Base-by-base conservation (phyloP, 768 basidiomycete genomes). In the Tylopilus sp. region DNA sequence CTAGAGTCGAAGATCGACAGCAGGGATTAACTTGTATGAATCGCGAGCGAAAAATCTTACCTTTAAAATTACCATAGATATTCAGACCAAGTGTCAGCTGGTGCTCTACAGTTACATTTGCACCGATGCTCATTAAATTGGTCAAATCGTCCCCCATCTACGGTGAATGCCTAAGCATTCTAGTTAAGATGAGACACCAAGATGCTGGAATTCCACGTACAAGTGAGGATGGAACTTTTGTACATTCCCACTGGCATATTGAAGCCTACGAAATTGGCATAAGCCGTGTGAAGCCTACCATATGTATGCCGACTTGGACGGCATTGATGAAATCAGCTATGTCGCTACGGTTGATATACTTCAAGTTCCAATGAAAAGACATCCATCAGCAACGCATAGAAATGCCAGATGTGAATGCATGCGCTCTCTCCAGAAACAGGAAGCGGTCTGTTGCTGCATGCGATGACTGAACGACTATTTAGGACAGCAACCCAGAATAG, bases 121-220 rank as follows among this genome's bases (percentile, higher is more conserved):
- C 56, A 48, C 56, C 61, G 17, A 62, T 62, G 44, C 47, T 55
- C 58, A 62, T 62, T 47, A 63, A 46, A 12, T 63, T 64, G 11
- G 61, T 62, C 47, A 64, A 46, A 25, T 58, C 59, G 20, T 64
- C 64, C 6, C n/a, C 62, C 62, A 17, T 63, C 62, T 2, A 64
- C 59, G 18, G 65, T 3, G 20, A 63, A 63, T 30, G 55, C 47
- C 55, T 61, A 28, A 44, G 26, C 13, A 17, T 26, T 36, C 3
- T 4, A 1, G 22, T 57, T 8, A 52, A 22, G 22, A 18, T 7
- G 28, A 4, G 6, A 2, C 13, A 15, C 36, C 18, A 21, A 15
- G 6, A 36, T 3, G 9, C 41, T 1, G 15, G 20, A 6, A 39
- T 39, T 4, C 38, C 38, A 11, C 11, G 8, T 46, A 42, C 60